phyloP scores from a whole-genome alignment of 2,329 filamentous ascomycete genomes.

The Apiospora malaysiana region DNA sequence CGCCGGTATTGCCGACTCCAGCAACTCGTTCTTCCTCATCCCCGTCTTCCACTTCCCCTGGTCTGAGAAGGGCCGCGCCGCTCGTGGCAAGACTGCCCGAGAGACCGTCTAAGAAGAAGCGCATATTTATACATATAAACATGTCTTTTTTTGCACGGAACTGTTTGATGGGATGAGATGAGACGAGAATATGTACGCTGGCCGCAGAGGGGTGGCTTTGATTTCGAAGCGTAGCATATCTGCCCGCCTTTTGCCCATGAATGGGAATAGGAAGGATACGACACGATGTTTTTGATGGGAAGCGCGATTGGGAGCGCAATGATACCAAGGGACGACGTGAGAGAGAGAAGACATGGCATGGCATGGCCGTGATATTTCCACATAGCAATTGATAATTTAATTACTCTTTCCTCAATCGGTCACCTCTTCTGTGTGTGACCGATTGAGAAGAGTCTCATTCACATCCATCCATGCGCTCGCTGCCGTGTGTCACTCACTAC shows the following conservation, averaged over 20 bases:
- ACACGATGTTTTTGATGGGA: not conserved
- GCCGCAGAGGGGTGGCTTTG: not conserved
- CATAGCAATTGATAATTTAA: slow-evolving; percentile 14
- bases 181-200: not conserved
- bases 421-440: not conserved
- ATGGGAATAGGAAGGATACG: not conserved
- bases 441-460: slow-evolving; percentile 3
- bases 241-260: not conserved
- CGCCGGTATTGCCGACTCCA: slow-evolving; percentile 79
- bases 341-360: not conserved
- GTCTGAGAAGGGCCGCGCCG: slow-evolving; percentile 77
- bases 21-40: slow-evolving; percentile 87
- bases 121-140: not conserved
- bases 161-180: not conserved
- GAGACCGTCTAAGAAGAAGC: not conserved
- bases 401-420: not conserved
- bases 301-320: not conserved
- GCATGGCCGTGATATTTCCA: not conserved
- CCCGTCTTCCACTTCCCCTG: slow-evolving; percentile 95
- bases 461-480: not conserved
- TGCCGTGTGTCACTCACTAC: not conserved
- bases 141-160: not conserved
- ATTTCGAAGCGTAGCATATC: not conserved
- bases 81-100: slow-evolving; percentile 51
- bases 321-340: slow-evolving; percentile 1